Evolutionary conservation across 805 yeast genomes (phyloP).

Genomic region (Candida arabinofermentans): DNA sequence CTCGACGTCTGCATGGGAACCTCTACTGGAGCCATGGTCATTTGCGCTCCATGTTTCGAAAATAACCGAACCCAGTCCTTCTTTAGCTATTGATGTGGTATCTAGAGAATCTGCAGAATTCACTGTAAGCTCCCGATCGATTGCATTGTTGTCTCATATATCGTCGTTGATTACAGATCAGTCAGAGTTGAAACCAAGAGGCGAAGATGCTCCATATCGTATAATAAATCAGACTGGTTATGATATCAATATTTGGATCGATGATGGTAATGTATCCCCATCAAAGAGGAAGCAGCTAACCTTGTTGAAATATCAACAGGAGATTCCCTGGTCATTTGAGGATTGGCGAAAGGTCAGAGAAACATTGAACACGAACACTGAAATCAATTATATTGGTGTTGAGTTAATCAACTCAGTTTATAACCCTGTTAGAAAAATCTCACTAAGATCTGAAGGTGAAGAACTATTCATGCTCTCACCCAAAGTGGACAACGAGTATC

Average conservation of each 20-base stretch:
- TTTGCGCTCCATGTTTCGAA: conserved; percentile 66
- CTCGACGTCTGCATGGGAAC: conserved; percentile 92
- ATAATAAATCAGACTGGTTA: conserved; percentile 83
- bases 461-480: conserved; percentile 67
- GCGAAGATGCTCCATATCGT: conserved; percentile 76
- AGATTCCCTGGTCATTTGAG: conserved; percentile 84
- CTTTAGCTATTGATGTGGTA: conserved; percentile 61
- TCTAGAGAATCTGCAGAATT: conserved; percentile 76
- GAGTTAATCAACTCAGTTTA: conserved; percentile 54
- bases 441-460: conserved; percentile 82
- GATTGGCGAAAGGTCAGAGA: conserved; percentile 91
- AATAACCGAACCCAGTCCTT: conserved; percentile 39
- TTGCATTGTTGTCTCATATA: conserved; percentile 72
- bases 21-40: conserved; percentile 85
- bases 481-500: conserved; percentile 42
- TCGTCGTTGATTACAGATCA: conserved; percentile 53
- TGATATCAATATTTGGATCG: conserved; percentile 80
- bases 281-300: conserved; percentile 31
- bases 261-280: conserved; percentile 30
- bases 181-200: conserved; percentile 57
- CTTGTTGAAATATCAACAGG: conserved; percentile 43
- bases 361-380: conserved; percentile 61
- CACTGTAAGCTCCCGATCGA: conserved; percentile 75
- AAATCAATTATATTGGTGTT: conserved; percentile 61
- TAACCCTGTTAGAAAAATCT: conserved; percentile 48